Evolutionary conservation across 225 moss, liverwort and hornwort genomes (phyloP).

Genomic region (Pleurozium schreberi): DNA sequence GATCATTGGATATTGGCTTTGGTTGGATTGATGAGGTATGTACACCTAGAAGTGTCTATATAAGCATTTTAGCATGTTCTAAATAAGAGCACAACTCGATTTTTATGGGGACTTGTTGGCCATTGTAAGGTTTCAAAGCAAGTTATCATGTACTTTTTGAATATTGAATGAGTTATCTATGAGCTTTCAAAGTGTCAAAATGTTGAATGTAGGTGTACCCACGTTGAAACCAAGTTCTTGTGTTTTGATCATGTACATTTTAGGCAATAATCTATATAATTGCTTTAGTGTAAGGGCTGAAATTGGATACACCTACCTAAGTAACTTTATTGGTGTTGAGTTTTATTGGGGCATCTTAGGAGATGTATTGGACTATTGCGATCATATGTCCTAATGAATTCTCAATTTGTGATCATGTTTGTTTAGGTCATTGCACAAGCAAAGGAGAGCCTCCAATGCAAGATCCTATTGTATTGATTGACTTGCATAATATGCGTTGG

Average conservation of each 20-base stretch:
- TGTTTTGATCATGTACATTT: too few species aligned
- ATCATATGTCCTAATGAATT: neutral
- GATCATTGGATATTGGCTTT: neutral
- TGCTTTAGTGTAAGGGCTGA: neutral
- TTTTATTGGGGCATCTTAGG: neutral
- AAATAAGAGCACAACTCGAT: neutral
- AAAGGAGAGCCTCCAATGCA: neutral
- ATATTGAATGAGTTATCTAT: neutral
- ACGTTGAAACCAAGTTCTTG: neutral
- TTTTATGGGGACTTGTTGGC: neutral
- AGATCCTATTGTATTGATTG: neutral
- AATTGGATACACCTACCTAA: neutral
- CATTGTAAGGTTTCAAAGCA: neutral
- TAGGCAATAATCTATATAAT: too few species aligned
- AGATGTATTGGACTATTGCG: too few species aligned
- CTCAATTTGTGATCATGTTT: neutral
- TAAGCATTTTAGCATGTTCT: neutral
- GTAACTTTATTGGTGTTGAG: neutral
- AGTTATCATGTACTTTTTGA: neutral
- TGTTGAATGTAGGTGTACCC: neutral
- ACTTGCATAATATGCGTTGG: neutral
- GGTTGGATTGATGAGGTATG: neutral
- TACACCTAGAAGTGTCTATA: neutral
- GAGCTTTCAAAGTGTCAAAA: neutral
- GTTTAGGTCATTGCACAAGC: neutral